Percentiles rank a stretch among this genome's conserved stretches.
phyloP scores from a whole-genome alignment of 2,329 filamentous ascomycete species.

The Monosporascus sp. region DNA sequence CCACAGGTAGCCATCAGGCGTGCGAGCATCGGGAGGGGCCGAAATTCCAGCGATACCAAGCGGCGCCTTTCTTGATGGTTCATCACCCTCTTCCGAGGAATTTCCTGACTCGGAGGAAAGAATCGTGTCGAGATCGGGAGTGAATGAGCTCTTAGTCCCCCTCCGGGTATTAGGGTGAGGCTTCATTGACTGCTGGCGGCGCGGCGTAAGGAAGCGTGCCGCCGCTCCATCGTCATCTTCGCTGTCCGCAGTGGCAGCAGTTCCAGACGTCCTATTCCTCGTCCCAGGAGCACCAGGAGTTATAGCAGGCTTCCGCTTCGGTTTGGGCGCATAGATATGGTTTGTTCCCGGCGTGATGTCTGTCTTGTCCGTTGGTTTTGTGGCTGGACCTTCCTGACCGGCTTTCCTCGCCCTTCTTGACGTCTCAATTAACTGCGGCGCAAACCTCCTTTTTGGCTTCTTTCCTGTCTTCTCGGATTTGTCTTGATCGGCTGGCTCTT shows the following conservation, averaged over 20 bases:
- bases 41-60: constrained; percentile 15
- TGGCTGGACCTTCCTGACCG: constrained; percentile 59
- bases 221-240: constrained; percentile 21
- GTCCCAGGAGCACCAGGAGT: background rate
- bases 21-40: constrained; percentile 24
- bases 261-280: constrained; percentile 12
- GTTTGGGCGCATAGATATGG: constrained; percentile 50
- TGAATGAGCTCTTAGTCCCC: constrained; percentile 35
- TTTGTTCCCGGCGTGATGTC: constrained; percentile 63
- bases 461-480: constrained; percentile 15
- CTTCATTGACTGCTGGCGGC: constrained; percentile 35
- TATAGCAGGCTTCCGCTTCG: constrained; percentile 30
- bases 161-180: constrained; percentile 36
- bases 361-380: constrained; percentile 64
- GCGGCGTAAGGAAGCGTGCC: constrained; percentile 30
- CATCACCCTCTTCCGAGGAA: constrained; percentile 28
- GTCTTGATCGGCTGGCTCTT: constrained; percentile 17
- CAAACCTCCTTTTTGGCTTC: constrained; percentile 51
- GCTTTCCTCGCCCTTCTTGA: constrained; percentile 65
- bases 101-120: constrained; percentile 38
- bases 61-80: constrained; percentile 7
- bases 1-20: constrained; percentile 23
- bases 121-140: constrained; percentile 38
- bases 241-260: constrained; percentile 18
- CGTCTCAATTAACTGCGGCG: constrained; percentile 78